Evolutionary conservation across 1,284 basidiomycete species (phyloP), one percentile per base, ranked within the genome.

Genomic region (Leccinum fuscescens): DNA sequence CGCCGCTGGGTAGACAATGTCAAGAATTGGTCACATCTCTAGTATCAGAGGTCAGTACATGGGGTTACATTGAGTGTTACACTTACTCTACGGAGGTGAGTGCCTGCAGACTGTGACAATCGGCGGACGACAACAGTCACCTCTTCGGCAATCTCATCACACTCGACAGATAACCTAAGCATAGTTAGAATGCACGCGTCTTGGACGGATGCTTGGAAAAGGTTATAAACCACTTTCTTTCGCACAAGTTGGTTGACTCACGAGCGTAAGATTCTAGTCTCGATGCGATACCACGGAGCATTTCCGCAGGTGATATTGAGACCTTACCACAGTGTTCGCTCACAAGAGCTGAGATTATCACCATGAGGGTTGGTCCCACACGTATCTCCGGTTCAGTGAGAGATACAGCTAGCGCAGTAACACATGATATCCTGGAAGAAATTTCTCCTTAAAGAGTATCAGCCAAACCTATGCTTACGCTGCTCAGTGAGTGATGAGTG

Each of bases 11-110:
- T 66, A 4, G 76, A 77, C 33, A 87, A 72, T 14, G 72, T 76
- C 37, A 82, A 65, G 69, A 91, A 90, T 68, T 89, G 85, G 37
- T 82, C 78, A 66, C 86, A 90, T 55, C 89, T 82, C 89, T 92
- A 64, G 27, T 48, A 58, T 57, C 4, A 54, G 44, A 27, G 27
- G 31, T 72, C 29, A 68, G n/a, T 29, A 20, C 15, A 33, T 9
- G 49, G 20, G 14, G 4, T 17, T 17, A 33, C 3, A 11, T 51
- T 48, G 62, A 31, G 46, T 63, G 56, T 59, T 54, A 55, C 14
- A 67, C 78, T 59, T 66, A 88, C 89, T 63, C 78, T 77, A 59
- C 78, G 80, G 57, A 92, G 82, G 69, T 86, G 80, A 29, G 80
- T 73, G 24, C 82, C 77, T 12, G 81, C 77, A 3, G 67, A 70